These are phyloP conservation scores for Xerocomellus chrysenteron DNA, from an alignment of 768 basidiomycete species.

Conservation along the genomic window DNA sequence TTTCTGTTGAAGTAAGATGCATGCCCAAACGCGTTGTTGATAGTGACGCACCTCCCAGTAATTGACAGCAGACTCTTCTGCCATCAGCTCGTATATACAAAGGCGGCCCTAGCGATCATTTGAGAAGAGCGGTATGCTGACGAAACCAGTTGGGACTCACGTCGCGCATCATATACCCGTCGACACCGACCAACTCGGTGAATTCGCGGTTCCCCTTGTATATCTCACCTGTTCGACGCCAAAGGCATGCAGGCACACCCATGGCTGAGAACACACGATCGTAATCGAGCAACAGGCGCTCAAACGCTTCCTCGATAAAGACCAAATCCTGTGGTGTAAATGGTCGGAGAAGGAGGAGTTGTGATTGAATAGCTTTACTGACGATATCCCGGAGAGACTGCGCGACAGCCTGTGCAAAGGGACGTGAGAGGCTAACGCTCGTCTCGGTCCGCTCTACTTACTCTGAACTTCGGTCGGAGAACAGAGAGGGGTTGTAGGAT, in stretches of 20 bases:
- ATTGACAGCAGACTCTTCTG: conserved; percentile 93
- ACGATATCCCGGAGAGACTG: conserved; percentile 84
- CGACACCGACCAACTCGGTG: conserved; percentile 84
- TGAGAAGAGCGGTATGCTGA: not conserved
- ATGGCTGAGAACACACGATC: conserved; percentile 94
- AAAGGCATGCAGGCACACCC: conserved; percentile 95
- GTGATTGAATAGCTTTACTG: conserved; percentile 15
- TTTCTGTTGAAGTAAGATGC: conserved; percentile 54
- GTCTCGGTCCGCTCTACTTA: conserved; percentile 32
- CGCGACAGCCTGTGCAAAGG: conserved; percentile 58
- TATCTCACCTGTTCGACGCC: conserved; percentile 96
- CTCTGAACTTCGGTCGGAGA: conserved; percentile 81
- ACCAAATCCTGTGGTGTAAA: conserved; percentile 69
- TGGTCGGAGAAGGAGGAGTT: not conserved
- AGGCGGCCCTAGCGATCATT: conserved; percentile 62
- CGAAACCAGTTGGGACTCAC: conserved; percentile 40
- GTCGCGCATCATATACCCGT: conserved; percentile 86
- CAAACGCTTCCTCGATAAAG: conserved; percentile 97
- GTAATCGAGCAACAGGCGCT: conserved; percentile 91
- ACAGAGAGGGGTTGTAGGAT: conserved; percentile 88
- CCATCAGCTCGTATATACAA: conserved; percentile 98
- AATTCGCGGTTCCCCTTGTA: conserved; percentile 99
- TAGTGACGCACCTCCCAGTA: conserved; percentile 82
- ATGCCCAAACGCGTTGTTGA: not conserved
- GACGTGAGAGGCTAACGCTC: not conserved